phyloP scores from a whole-genome alignment of 495 filamentous ascomycete species.

The Chaetomidium leptoderma region DNA sequence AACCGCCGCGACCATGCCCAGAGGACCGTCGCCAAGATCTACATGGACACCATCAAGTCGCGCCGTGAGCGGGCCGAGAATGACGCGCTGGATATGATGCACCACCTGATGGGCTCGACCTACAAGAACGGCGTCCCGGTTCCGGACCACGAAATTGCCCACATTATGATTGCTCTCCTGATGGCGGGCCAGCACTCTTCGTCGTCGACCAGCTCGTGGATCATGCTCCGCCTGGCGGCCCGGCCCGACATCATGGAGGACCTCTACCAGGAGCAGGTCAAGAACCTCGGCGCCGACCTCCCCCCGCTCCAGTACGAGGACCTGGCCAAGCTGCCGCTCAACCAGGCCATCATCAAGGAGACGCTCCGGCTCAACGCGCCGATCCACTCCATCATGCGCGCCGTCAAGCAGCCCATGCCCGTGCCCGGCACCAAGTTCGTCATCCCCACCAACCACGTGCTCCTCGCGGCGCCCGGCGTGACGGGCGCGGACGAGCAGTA shows the following conservation, averaged over 20 bases:
- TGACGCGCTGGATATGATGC: conserved; percentile 69
- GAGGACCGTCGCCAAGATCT: conserved; percentile 67
- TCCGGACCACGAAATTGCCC: conserved; percentile 76
- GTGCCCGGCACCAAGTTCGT: conserved; percentile 74
- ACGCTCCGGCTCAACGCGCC: conserved; percentile 75
- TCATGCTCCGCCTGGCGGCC: conserved; percentile 71
- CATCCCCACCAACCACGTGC: conserved; percentile 67
- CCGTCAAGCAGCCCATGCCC: conserved; percentile 73
- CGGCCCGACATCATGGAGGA: conserved; percentile 68
- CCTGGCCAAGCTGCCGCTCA: conserved; percentile 64
- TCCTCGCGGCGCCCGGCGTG: conserved; percentile 79
- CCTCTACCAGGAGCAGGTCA: conserved; percentile 69
- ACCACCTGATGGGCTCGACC: conserved; percentile 70
- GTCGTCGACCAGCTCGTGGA: conserved; percentile 75
- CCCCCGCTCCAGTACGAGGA: conserved; percentile 62
- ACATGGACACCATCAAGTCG: conserved; percentile 68
- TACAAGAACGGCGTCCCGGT: conserved; percentile 71
- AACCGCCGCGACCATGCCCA: conserved; percentile 74
- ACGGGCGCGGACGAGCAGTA: conserved; percentile 62
- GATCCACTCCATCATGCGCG: conserved; percentile 81
- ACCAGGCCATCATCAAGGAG: conserved; percentile 70
- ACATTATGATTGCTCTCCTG: conserved; percentile 87
- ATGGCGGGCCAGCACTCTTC: conserved; percentile 91
- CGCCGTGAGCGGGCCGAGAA: conserved; percentile 51
- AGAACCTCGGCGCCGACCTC: conserved; percentile 57